Evolutionary conservation across 1,284 basidiomycete genomes (phyloP), one percentile per base, ranked within the genome.

Genomic region (Malassezia furfur): DNA sequence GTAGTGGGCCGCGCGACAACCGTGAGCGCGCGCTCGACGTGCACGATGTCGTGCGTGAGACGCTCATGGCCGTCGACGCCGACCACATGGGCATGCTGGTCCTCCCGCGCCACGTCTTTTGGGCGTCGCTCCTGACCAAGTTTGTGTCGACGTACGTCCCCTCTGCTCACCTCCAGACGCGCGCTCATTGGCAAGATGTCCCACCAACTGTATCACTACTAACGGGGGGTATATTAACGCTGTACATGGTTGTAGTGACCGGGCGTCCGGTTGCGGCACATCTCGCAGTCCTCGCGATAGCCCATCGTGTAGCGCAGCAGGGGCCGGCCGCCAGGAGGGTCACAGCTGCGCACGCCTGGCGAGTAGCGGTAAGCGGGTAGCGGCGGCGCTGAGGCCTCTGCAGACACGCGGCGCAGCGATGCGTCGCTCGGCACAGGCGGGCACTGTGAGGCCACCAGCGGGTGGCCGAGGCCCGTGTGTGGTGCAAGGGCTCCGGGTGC

Each of bases 181-280:
- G 46, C 22, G 9, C 12, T 30, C 30, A 34, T 49, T 31, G 51
- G 28, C 15, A 21, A 31, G 17, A 17, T 17, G 11, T 40, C 49
- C 19, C 55, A 57, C 37, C 14, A 31, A 5, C 2, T 57, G 46
- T 57, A 57, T 50, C 37, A 31, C n/a, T 57, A 57, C 34, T 57
- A 48, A 28, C 5, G 2, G 3, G 19, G 22, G 22, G 25, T 45
- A 45, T 45, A 6, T 10, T 28, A 19, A 17, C 36, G 14, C 35
- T 38, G 15, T 15, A 49, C 25, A 17, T 49, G 48, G 11, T 17
- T 49, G 21, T 49, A 49, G 48, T 49, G 48, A 11, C 48, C 48
- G 3, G 48, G 48, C 14, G n/a, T 39, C 19, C 48, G 48, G 10
- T 39, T 32, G 17, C 37, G 22, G 22, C 48, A 49, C 36, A 49